Evolutionary conservation across 345 rosid genomes (phyloP).

Genomic region (Iberis pinnata): DNA sequence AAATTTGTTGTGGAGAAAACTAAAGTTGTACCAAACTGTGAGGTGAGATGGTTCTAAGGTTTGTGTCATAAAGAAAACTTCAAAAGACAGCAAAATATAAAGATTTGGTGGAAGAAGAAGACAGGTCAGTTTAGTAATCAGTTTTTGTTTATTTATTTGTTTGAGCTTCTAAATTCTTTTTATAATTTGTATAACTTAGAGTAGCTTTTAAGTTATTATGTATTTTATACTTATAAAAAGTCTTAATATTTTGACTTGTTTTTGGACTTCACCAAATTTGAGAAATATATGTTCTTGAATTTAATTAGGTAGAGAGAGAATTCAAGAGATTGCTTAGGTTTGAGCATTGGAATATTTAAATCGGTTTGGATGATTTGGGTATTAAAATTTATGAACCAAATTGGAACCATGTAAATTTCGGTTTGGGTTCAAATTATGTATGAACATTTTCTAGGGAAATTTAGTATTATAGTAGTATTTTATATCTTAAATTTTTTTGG

Average conservation of each 20-base stretch:
- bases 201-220: slow-evolving; percentile 30
- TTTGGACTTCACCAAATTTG: slow-evolving; percentile 10
- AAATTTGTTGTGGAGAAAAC: slow-evolving; percentile 2
- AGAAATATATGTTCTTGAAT: slow-evolving; percentile 6
- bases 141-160: slow-evolving; percentile 3
- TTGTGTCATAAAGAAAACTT: slow-evolving; percentile 37
- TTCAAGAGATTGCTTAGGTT: neutral
- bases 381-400: too few species aligned
- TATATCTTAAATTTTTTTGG: too few species aligned
- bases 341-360: too few species aligned
- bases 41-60: slow-evolving; percentile 48
- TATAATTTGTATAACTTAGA: slow-evolving; percentile 15
- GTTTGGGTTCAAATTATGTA: too few species aligned
- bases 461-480: too few species aligned
- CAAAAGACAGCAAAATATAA: slow-evolving; percentile 31
- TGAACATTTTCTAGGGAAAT: too few species aligned
- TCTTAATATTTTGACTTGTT: too few species aligned
- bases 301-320: neutral
- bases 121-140: slow-evolving; percentile 19
- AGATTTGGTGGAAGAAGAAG: slow-evolving; percentile 32
- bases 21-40: slow-evolving; percentile 63
- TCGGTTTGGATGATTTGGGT: too few species aligned
- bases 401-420: too few species aligned
- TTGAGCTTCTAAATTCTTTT: slow-evolving; percentile 18
- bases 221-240: neutral